These are phyloP conservation scores for Puccinia novopanici DNA, from an alignment of 1,284 basidiomycete genomes.

Conservation along the genomic window DNA sequence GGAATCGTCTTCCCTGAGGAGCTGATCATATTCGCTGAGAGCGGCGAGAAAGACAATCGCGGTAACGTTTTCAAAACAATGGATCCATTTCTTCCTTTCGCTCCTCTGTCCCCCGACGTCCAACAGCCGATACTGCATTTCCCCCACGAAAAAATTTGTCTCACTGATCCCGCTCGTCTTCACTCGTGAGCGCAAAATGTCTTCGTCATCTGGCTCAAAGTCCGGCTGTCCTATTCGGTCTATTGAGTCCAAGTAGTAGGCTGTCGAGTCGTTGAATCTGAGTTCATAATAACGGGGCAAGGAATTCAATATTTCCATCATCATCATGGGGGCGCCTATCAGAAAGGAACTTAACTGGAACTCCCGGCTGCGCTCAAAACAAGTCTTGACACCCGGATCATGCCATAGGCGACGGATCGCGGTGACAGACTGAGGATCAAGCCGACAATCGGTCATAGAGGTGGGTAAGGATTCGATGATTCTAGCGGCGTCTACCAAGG, in stretches of 20 bases:
- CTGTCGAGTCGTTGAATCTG: slow-evolving; percentile 49
- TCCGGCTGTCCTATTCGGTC: slow-evolving; percentile 73
- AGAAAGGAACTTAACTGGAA: slow-evolving; percentile 42
- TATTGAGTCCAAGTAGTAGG: slow-evolving; percentile 71
- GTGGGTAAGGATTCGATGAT: slow-evolving; percentile 34
- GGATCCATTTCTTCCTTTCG: slow-evolving; percentile 70
- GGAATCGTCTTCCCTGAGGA: slow-evolving; percentile 40
- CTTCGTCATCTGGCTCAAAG: slow-evolving; percentile 65
- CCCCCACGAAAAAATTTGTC: slow-evolving; percentile 70
- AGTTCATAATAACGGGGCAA: neutral
- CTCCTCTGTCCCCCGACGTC: slow-evolving; percentile 88
- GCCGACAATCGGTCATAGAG: slow-evolving; percentile 10
- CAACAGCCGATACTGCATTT: slow-evolving; percentile 67
- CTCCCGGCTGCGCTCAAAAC: slow-evolving; percentile 14
- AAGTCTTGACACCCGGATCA: slow-evolving; percentile 4
- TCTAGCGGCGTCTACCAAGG: slow-evolving; percentile 20
- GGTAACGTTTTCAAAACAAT: slow-evolving; percentile 49
- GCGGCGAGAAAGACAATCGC: slow-evolving; percentile 46
- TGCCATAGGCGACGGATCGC: slow-evolving; percentile 39
- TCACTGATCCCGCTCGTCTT: slow-evolving; percentile 94
- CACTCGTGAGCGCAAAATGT: slow-evolving; percentile 77
- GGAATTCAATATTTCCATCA: neutral
- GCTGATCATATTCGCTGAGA: slow-evolving; percentile 46
- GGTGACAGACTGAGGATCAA: slow-evolving; percentile 21
- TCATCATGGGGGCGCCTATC: neutral